These are phyloP conservation scores for Geoglossum cookeanum DNA, from an alignment of 2,329 filamentous ascomycete species.

Conservation along the genomic window DNA sequence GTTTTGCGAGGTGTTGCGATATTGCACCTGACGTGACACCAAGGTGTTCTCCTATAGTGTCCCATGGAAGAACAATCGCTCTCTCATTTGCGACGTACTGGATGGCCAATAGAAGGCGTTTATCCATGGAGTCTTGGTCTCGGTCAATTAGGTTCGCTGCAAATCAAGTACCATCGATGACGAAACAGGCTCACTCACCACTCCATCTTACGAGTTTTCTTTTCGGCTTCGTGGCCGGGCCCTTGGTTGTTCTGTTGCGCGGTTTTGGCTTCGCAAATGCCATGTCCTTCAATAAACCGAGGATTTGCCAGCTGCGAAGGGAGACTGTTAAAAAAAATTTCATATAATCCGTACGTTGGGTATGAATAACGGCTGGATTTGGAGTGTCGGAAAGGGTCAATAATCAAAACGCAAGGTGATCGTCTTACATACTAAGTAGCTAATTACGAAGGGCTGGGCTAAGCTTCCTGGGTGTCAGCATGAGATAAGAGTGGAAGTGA, in stretches of 20 bases:
- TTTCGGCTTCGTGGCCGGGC: not conserved
- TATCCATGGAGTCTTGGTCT: not conserved
- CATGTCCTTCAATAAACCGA: not conserved
- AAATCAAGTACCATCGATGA: not conserved
- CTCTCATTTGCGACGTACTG: conserved; percentile 10
- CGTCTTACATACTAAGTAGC: no score
- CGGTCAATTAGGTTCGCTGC: not conserved
- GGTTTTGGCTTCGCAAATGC: not conserved
- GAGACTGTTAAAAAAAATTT: not conserved
- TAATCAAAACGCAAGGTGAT: no score
- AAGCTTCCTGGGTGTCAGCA: no score
- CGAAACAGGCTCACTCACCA: not conserved
- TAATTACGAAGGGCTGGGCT: no score
- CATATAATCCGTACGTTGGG: no score
- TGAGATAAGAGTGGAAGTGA: no score
- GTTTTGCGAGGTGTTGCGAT: conserved; percentile 21
- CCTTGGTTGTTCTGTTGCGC: not conserved
- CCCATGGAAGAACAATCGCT: conserved; percentile 22
- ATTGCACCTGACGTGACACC: conserved; percentile 23
- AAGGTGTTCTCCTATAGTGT: conserved; percentile 23
- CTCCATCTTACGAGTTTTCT: conserved; percentile 4
- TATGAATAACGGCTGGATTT: no score
- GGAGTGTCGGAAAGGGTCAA: no score
- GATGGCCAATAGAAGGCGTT: conserved; percentile 4
- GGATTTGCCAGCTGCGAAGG: not conserved